phyloP scores from a whole-genome alignment of 371 early-diverging fungal genomes.

The Syncephalastrum racemosum region DNA sequence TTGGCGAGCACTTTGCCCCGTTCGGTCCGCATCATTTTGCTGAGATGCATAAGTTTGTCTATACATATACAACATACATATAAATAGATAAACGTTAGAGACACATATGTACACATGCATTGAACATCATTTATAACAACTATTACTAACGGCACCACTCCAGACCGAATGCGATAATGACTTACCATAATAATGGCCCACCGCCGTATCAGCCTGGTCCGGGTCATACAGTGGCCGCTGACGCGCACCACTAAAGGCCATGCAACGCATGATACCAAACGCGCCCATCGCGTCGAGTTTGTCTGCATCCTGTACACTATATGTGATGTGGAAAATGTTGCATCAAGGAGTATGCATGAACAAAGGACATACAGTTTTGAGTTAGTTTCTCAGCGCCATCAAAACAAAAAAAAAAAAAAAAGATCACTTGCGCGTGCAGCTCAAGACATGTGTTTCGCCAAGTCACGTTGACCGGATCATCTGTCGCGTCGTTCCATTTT shows the following conservation, averaged over 20 bases:
- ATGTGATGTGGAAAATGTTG: neutral
- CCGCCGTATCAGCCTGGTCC: slow-evolving; percentile 50
- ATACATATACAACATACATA: slow-evolving; percentile 6
- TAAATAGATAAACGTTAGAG: neutral
- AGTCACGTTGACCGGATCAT: slow-evolving; percentile 25
- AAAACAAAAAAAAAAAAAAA: slow-evolving; percentile 7
- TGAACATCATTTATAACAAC: neutral
- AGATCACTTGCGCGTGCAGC: slow-evolving; percentile 52
- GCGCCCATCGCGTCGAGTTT: slow-evolving; percentile 84
- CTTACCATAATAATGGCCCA: slow-evolving; percentile 71
- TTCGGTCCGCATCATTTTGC: slow-evolving; percentile 60
- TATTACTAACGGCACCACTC: neutral
- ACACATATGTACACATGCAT: neutral
- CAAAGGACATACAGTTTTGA: neutral
- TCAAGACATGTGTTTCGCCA: slow-evolving; percentile 66
- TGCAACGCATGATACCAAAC: slow-evolving; percentile 73
- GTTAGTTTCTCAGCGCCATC: neutral
- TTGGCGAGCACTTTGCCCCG: slow-evolving; percentile 53
- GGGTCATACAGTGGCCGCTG: slow-evolving; percentile 63
- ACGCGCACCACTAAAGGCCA: slow-evolving; percentile 72
- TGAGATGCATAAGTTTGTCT: slow-evolving; percentile 66
- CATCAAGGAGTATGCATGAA: neutral
- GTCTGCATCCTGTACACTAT: slow-evolving; percentile 80
- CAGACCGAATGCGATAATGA: neutral
- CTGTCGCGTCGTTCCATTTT: slow-evolving; percentile 46